Conservation (phyloP, 2,329 filamentous ascomycete genomes). For the Cladorrhinum sp. region DNA sequence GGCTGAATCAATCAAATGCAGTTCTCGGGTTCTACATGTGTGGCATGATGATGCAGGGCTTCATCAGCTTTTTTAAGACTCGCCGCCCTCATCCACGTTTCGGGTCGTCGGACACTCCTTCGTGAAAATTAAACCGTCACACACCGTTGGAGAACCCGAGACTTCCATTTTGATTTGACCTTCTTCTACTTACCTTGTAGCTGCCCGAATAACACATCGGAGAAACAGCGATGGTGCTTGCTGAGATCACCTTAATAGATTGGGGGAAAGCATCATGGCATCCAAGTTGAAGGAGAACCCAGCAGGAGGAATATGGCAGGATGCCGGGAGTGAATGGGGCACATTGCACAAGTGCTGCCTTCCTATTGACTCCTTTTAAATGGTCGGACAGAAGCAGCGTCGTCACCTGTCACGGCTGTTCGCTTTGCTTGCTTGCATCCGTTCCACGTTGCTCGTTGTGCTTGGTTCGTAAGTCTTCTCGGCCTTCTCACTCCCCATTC, state of each 20-base stretch:
- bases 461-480: not conserved
- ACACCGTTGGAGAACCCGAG: not conserved
- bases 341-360: not conserved
- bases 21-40: not conserved
- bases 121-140: not conserved
- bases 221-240: not conserved
- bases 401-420: not conserved
- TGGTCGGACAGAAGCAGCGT: not conserved
- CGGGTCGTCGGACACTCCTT: not conserved
- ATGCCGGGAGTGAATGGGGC: not conserved
- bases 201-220: not conserved
- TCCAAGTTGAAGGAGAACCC: not conserved
- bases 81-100: not conserved
- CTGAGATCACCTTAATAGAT: not conserved
- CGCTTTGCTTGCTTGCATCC: not conserved
- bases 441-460: not conserved
- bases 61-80: not conserved
- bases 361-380: not conserved
- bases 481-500: not conserved
- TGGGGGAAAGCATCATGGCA: not conserved
- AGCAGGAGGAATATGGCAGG: not conserved
- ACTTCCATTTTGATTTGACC: not conserved
- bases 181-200: not conserved
- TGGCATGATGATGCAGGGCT: not conserved
- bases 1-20: not conserved